These are phyloP conservation scores for Metarhizium album DNA, from an alignment of 2,329 filamentous ascomycete genomes.

Conservation along the genomic window DNA sequence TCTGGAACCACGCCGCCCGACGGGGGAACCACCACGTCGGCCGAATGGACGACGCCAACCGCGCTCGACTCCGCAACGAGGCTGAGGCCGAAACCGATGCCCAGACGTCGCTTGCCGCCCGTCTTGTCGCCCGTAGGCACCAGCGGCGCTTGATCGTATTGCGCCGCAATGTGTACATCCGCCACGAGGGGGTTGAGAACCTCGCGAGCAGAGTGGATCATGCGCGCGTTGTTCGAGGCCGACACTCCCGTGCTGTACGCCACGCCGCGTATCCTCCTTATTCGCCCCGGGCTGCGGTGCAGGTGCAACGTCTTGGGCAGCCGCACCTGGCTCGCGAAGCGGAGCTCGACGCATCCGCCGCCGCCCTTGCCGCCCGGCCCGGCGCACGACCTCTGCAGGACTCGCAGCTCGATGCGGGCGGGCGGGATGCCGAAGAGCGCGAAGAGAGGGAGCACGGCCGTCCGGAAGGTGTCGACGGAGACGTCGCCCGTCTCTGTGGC, in stretches of 20 bases:
- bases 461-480: constrained; percentile 86
- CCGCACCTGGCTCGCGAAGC: constrained; percentile 87
- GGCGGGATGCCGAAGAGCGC: constrained; percentile 75
- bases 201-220: constrained; percentile 84
- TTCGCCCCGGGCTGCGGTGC: constrained; percentile 66
- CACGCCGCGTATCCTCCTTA: constrained; percentile 84
- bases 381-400: constrained; percentile 69
- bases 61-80: constrained; percentile 88
- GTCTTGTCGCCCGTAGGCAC: constrained; percentile 42
- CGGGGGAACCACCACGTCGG: constrained; percentile 67
- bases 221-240: constrained; percentile 84
- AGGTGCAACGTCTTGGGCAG: constrained; percentile 90
- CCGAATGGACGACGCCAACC: constrained; percentile 71
- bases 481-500: constrained; percentile 77
- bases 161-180: constrained; percentile 82
- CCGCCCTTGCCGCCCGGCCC: constrained; percentile 67
- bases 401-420: constrained; percentile 73
- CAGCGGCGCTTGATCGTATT: constrained; percentile 58
- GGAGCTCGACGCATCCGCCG: constrained; percentile 83
- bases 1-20: constrained; percentile 77
- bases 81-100: constrained; percentile 84
- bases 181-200: constrained; percentile 76
- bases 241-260: constrained; percentile 89
- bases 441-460: constrained; percentile 82
- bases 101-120: constrained; percentile 52